Evolutionary conservation across 495 filamentous ascomycete genomes (phyloP), one percentile per base, ranked within the genome.

Genomic region (Podospora fimiseda): DNA sequence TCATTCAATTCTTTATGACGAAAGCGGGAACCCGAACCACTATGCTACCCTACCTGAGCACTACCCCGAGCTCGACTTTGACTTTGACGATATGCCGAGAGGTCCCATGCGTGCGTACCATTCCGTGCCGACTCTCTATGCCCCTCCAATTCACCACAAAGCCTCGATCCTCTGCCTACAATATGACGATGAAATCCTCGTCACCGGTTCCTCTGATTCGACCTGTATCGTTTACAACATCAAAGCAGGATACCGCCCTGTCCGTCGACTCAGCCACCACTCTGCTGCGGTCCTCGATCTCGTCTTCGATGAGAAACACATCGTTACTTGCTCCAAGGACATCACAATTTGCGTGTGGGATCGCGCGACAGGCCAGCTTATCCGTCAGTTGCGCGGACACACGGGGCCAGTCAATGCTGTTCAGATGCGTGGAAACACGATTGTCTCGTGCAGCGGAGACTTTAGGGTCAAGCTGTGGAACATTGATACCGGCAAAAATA

Each of bases 301-400:
- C 4, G 88, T 86, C 60, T 90, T 98, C 56, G 90, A 98, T 65
- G 80, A 88, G 49, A 82, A 86, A 47, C 85, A 93, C 70, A 96
- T 98, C 56, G 84, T 97, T 15, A 95, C 91, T 20, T 96, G 92
- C 72, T 95, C 89, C 56, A 97, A 97, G 70, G 93, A 98, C 70
- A 80, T 83, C 38, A 88, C 79, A 11, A 90, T 98, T 63, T 90
- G 88, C 66, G 81, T 97, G 16, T 98, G 93, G 93, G 88, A 95
- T 58, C 87, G 92, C 44, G 68, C 76, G 11, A 93, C 87, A 0
- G 87, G 88, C 40, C 71, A 70, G 3, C 73, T 90, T 18, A 67
- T 93, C 40, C 84, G 85, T 54, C 85, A 85, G 59, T 76, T 98
- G 37, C 75, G 76, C 37, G 93, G 92, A 4, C 93, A 98, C 68